phyloP scores from a whole-genome alignment of 1,139 yeast genomes.

The Kodamaea anthophila region DNA sequence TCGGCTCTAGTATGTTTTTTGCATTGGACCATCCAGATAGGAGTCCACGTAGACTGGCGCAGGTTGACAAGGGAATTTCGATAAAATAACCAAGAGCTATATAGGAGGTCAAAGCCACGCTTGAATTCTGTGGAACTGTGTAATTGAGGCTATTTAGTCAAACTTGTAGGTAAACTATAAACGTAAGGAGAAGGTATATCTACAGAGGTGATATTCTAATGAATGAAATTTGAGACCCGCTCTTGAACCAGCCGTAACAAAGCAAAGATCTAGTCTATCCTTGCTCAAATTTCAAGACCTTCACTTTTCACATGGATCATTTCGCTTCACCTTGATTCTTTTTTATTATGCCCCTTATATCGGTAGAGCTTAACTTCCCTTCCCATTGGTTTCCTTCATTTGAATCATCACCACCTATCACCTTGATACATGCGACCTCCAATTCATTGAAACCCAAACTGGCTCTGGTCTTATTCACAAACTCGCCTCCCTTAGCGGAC shows the following conservation, averaged over 20 bases:
- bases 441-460: conserved; percentile 52
- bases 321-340: neutral
- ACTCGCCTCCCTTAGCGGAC: conserved; percentile 67
- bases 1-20: conserved; percentile 34
- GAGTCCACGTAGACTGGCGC: conserved; percentile 39
- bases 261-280: no score
- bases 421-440: conserved; percentile 55
- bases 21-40: conserved; percentile 89
- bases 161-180: no score
- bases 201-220: no score
- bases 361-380: conserved; percentile 83
- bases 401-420: conserved; percentile 56
- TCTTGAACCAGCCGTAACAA: no score
- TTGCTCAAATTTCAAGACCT: no score
- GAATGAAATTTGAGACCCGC: no score
- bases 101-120: no score
- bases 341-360: conserved; percentile 22
- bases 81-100: conserved; percentile 23
- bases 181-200: no score
- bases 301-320: no score
- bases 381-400: conserved; percentile 40
- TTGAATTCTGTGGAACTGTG: no score
- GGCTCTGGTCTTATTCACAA: conserved; percentile 58
- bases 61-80: conserved; percentile 57
- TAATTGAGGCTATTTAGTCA: no score